phyloP scores from a whole-genome alignment of 495 filamentous ascomycete species.

The Penicillium soppii region DNA sequence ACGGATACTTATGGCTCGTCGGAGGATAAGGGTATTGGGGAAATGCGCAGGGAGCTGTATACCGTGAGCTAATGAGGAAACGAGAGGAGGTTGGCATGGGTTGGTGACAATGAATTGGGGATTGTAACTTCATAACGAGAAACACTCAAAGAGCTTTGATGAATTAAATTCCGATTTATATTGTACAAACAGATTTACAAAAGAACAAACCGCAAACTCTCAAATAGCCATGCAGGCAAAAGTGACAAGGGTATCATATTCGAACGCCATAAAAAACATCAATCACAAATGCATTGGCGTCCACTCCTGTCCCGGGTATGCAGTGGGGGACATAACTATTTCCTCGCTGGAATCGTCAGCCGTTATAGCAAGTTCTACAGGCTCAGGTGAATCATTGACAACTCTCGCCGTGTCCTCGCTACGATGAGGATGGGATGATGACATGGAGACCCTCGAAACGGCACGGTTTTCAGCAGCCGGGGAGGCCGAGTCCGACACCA shows the following conservation, averaged over 20 bases:
- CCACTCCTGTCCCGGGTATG: constrained; percentile 84
- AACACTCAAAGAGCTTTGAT: too few relatives aligned
- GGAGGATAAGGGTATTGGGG: not conserved
- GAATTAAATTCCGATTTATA: too few relatives aligned
- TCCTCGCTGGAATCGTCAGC: constrained; percentile 54
- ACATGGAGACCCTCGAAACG: constrained; percentile 5
- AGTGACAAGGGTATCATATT: constrained; percentile 20
- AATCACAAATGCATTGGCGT: constrained; percentile 47
- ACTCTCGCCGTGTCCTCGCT: constrained; percentile 15
- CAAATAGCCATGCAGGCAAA: too few relatives aligned
- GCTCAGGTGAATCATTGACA: constrained; percentile 21
- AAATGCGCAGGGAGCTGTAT: not conserved
- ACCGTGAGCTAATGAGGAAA: not conserved
- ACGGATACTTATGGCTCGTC: constrained; percentile 23
- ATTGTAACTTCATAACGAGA: too few relatives aligned
- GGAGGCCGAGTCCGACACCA: not conserved
- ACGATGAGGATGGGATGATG: constrained; percentile 27
- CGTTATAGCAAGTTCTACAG: constrained; percentile 41
- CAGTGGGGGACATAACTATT: constrained; percentile 70
- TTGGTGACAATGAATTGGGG: too few relatives aligned
- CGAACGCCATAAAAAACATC: constrained; percentile 10
- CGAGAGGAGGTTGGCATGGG: too few relatives aligned
- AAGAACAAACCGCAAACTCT: too few relatives aligned
- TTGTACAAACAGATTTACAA: too few relatives aligned
- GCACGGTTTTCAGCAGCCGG: not conserved